Evolutionary conservation across 257 asterid species (phyloP).

Genomic region (Leptodermis oblonga): DNA sequence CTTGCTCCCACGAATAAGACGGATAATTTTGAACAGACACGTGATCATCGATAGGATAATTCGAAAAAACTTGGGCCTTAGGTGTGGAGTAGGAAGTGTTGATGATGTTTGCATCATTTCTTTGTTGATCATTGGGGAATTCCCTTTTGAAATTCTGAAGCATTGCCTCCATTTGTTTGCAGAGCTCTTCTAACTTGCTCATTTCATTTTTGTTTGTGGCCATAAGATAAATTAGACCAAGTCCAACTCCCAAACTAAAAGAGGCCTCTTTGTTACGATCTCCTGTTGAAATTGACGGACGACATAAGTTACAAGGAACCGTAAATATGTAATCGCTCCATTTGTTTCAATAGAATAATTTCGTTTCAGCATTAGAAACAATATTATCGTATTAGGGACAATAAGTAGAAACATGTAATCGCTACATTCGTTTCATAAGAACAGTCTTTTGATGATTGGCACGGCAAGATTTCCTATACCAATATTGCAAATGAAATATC

Average conservation of each 20-base stretch:
- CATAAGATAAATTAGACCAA: constrained; percentile 53
- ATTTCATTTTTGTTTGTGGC: constrained; percentile 44
- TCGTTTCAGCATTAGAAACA: no score
- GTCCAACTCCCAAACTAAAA: constrained; percentile 54
- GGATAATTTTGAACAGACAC: constrained; percentile 16
- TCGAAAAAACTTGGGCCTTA: constrained; percentile 14
- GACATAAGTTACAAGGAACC: neutral
- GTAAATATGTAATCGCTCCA: neutral
- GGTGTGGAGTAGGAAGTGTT: constrained; percentile 17
- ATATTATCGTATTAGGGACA: no score
- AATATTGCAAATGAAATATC: no score
- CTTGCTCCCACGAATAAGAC: constrained; percentile 19
- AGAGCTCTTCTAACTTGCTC: constrained; percentile 43
- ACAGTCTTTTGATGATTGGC: no score
- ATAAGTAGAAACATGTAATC: no score
- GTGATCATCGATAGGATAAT: neutral
- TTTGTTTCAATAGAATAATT: no score
- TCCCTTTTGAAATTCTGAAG: constrained; percentile 38
- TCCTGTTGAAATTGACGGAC: constrained; percentile 13
- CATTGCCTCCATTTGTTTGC: constrained; percentile 38
- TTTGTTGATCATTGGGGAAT: constrained; percentile 22
- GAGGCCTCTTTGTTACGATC: constrained; percentile 32
- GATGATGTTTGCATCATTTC: constrained; percentile 11
- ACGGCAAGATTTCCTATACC: no score
- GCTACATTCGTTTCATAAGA: no score